phyloP scores from a whole-genome alignment of 805 yeast species.

The Deakozyma indianensis region DNA sequence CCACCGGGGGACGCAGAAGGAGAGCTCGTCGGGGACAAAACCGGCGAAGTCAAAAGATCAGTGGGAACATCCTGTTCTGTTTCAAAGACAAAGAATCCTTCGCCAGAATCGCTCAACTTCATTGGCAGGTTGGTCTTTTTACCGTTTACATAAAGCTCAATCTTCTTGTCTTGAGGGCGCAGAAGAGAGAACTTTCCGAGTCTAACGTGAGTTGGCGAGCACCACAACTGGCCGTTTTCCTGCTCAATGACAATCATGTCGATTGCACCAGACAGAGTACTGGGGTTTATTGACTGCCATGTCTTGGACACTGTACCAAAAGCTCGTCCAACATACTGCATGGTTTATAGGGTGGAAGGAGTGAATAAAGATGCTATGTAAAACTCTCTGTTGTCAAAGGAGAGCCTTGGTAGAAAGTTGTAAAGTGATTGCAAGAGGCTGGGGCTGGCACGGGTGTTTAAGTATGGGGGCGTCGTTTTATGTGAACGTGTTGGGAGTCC shows the following conservation, averaged over 20 bases:
- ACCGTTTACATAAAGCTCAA: constrained; percentile 78
- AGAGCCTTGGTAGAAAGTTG: too few relatives aligned
- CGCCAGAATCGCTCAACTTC: constrained; percentile 97
- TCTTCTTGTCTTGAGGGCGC: constrained; percentile 90
- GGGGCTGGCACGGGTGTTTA: too few relatives aligned
- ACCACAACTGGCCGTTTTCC: constrained; percentile 61
- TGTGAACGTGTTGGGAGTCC: too few relatives aligned
- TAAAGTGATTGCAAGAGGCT: too few relatives aligned
- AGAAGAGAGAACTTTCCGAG: constrained; percentile 89
- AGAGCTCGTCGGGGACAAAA: constrained; percentile 50
- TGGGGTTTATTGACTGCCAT: constrained; percentile 94
- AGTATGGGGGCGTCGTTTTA: too few relatives aligned
- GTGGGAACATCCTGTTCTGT: constrained; percentile 59
- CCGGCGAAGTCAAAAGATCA: constrained; percentile 77
- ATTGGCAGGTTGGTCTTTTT: constrained; percentile 71
- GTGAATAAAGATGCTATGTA: not conserved
- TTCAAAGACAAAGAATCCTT: constrained; percentile 93
- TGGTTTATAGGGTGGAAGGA: constrained; percentile 17
- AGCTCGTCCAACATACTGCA: constrained; percentile 96
- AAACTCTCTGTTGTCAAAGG: too few relatives aligned
- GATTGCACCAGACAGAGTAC: constrained; percentile 92
- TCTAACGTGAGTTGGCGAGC: constrained; percentile 94
- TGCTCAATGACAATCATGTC: constrained; percentile 92
- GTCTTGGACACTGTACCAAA: constrained; percentile 91
- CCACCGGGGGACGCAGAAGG: constrained; percentile 17